Base-by-base conservation (phyloP, 1,139 yeast genomes). In the Citeromyces siamensis region DNA sequence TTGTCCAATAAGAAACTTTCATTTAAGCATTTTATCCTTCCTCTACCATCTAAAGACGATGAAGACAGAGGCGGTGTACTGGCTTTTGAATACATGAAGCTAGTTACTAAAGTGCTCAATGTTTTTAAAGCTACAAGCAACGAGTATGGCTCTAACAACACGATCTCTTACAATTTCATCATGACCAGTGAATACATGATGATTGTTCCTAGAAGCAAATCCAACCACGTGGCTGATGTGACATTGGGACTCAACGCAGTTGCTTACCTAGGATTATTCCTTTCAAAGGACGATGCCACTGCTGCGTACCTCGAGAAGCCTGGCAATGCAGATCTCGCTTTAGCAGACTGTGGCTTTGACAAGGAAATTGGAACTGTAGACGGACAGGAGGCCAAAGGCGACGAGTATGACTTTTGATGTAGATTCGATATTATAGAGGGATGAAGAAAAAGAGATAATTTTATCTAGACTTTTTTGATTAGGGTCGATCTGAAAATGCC, bases 1-100 rank as follows among this genome's bases (percentile, higher is more conserved):
- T 56, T 82, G 37, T 75, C 71, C 44, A 71, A 72, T 48, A 58
- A 65, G 5, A 63, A 68, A 33, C 59, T 83, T 26, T 75, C 88
- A n/a, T 85, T 82, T 59, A 85, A 94, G 9, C 95, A 90, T 58
- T 86, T 69, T 51, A 70, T 83, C 16, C 74, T 79, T n/a, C 84
- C 80, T 36, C 53, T 85, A 16, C 81, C 83, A 10, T 43, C 50
- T 5, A 56, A 57, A 8, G 62, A 53, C 5, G 63, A 62, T 18
- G 63, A 74, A 23, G 60, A 62, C 32, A 75, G 71, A 38, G 77
- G 74, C 3, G 63, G 58, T 32, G 76, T 71, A 38, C 62, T 82
- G 44, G 73, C 78, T 0, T 62, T 81, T 64, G 66, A 71, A 33
- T 88, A 79, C 56, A 69, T 79, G 35, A 70, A 84, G 4, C 62